Conservation (phyloP, 164 flowering plant species). For the Magnolia officinalis region DNA sequence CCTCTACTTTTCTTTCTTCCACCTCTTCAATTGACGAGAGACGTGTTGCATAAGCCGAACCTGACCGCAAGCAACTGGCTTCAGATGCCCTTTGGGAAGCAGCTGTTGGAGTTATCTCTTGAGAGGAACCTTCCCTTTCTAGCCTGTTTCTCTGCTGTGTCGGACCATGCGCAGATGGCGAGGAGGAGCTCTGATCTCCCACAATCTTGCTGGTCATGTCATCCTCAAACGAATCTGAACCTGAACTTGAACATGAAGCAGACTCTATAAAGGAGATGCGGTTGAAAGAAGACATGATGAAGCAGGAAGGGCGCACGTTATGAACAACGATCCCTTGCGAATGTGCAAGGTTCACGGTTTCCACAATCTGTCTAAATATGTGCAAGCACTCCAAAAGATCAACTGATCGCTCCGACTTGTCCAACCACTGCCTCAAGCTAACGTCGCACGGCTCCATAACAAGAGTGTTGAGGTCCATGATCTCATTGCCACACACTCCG, state of each 20-base stretch:
- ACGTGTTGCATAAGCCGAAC: slow-evolving; percentile 28
- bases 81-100: slow-evolving; percentile 26
- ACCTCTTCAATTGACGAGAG: slow-evolving; percentile 29
- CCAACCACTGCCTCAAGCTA: slow-evolving; percentile 94
- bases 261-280: slow-evolving; percentile 90
- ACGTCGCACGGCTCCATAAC: slow-evolving; percentile 54
- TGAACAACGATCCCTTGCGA: slow-evolving; percentile 79
- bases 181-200: slow-evolving; percentile 31
- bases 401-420: slow-evolving; percentile 63
- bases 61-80: slow-evolving; percentile 50
- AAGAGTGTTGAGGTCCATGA: slow-evolving; percentile 24
- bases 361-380: slow-evolving; percentile 82
- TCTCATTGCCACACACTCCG: slow-evolving; percentile 40
- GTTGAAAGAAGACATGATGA: slow-evolving; percentile 86
- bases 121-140: slow-evolving; percentile 18
- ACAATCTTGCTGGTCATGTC: slow-evolving; percentile 31
- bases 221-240: slow-evolving; percentile 68
- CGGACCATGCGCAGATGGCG: slow-evolving; percentile 25
- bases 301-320: slow-evolving; percentile 94
- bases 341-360: slow-evolving; percentile 78
- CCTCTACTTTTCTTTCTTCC: slow-evolving; percentile 26
- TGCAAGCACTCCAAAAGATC: slow-evolving; percentile 79
- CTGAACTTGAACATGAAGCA: slow-evolving; percentile 89
- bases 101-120: slow-evolving; percentile 22
- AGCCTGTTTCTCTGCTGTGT: slow-evolving; percentile 18